phyloP scores from a whole-genome alignment of 1,139 yeast species.

The Diutina ranongensis region DNA sequence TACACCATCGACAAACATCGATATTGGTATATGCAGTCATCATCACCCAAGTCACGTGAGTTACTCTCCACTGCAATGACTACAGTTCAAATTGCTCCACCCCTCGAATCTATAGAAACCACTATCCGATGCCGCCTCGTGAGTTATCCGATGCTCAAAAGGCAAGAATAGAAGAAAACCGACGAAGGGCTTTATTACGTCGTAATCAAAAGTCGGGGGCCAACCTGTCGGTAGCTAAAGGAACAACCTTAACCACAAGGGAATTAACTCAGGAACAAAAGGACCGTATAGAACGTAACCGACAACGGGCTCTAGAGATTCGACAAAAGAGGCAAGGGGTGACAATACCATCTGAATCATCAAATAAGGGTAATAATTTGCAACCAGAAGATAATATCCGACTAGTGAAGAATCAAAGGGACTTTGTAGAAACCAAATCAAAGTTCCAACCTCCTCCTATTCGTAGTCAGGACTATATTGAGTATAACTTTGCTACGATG shows the following conservation, averaged over 20 bases:
- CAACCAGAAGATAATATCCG: constrained; percentile 8
- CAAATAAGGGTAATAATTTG: constrained; percentile 4
- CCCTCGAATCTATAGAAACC: no score
- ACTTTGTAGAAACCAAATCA: constrained; percentile 11
- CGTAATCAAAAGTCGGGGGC: constrained; percentile 4
- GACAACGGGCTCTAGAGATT: constrained; percentile 47
- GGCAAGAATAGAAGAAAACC: constrained; percentile 9
- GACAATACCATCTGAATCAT: constrained; percentile 9
- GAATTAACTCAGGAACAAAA: constrained; percentile 42
- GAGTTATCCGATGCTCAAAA: neutral
- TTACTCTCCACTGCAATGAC: no score
- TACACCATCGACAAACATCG: no score
- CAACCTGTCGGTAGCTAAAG: neutral
- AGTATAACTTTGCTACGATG: constrained; percentile 85
- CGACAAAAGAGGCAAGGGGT: constrained; percentile 28
- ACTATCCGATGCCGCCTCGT: no score
- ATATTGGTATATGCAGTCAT: no score
- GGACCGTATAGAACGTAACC: constrained; percentile 41
- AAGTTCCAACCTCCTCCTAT: constrained; percentile 27
- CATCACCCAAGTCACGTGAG: no score
- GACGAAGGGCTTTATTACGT: constrained; percentile 9
- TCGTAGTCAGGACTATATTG: constrained; percentile 65
- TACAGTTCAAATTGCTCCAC: no score
- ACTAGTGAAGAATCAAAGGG: constrained; percentile 12
- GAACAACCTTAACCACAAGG: constrained; percentile 6